Base-by-base conservation (phyloP, 2,329 filamentous ascomycete species). In the Ramichloridium luteum region DNA sequence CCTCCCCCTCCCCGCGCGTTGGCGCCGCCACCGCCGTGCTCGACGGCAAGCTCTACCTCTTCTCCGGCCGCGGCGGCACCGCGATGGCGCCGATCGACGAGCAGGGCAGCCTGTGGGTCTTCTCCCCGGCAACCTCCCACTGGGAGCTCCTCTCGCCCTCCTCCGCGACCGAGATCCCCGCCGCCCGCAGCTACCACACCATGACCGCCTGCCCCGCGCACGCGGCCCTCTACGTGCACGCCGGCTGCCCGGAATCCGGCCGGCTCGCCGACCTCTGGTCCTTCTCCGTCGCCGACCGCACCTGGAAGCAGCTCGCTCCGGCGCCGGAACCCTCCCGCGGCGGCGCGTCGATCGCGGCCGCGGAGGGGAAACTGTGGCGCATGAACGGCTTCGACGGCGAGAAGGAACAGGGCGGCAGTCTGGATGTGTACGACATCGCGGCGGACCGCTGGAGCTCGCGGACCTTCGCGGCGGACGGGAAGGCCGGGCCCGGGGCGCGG, bases 351-450 rank as follows among this genome's bases (percentile, higher is more conserved):
- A 72, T 92, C 15, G 72, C 76, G 1, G 67, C 77, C 31, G 67
- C 66, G 27, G 66, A 69, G 32, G 72, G 71, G 14, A 69, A 73
- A 14, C 54, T 93, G 5, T 92, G 78, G 57, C 70, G 83, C 16
- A 86, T 84, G 61, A 81, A 83, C 39, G 84, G 84, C 0, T 88
- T 77, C 45, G 80, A 88, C 52, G 82, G 80, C 1, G 61, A 66
- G 27, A 60, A 50, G 0, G 79, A 86, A 47, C 62, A 81, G 28
- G 82, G 82, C 11, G 82, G 80, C 0, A 65, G 68, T 36, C 49
- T 93, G 9, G 82, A 92, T 48, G 68, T 79, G 2, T 73, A 60
- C 37, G 51, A 63, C 14, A 43, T 54, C 0, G 40, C 39, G 4
- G 41, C 32, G 0, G 54, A 63, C 23, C 33, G 36, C 0, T 73